Evolutionary conservation across 768 basidiomycete species (phyloP), one percentile per base, ranked within the genome.

Genomic region (Lactarius pseudohatsudake): DNA sequence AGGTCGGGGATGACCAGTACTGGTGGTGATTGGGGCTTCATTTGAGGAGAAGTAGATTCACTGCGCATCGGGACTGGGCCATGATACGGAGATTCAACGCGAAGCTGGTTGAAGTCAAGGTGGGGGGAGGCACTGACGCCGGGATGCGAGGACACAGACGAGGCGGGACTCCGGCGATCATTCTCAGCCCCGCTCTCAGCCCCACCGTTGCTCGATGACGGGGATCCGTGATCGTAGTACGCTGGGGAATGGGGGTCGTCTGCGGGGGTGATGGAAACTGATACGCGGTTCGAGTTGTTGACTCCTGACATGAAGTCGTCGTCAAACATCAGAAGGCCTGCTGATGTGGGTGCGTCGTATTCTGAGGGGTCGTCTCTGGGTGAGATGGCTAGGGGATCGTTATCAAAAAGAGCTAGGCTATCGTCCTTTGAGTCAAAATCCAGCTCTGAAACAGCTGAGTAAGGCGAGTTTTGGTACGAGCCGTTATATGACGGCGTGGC

Each of bases 381-480:
- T 62, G 74, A 73, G 70, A 75, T 75, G 68, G 69, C 74, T 56
- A 76, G 75, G 28, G 77, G 76, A 47, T 83, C 80, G 63, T 79
- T 79, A 22, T 69, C 61, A 47, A 88, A 84, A 66, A 89, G 74
- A 61, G 76, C 76, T 62, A 85, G 81, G 66, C 76, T 68, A 26
- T 84, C 83, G 38, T 79, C 65, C 40, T 72, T 72, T 59, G 72
- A 70, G 38, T 65, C 57, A 64, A 72, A 73, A 68, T 77, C 78
- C 22, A 89, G 86, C n/a, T 92, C 90, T 4, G 89, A 89, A 70
- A 85, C 80, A 61, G 76, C 79, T 7, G 88, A 89, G 75, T 81
- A 90, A 10, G 90, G 90, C 0, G 89, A 90, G 76, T 86, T 85
- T 72, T 86, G 83, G 79, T 87, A 87, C 6, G 87, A 89, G 62